phyloP scores from a whole-genome alignment of 805 yeast genomes.

The Vanderwaltozyma polyspora region DNA sequence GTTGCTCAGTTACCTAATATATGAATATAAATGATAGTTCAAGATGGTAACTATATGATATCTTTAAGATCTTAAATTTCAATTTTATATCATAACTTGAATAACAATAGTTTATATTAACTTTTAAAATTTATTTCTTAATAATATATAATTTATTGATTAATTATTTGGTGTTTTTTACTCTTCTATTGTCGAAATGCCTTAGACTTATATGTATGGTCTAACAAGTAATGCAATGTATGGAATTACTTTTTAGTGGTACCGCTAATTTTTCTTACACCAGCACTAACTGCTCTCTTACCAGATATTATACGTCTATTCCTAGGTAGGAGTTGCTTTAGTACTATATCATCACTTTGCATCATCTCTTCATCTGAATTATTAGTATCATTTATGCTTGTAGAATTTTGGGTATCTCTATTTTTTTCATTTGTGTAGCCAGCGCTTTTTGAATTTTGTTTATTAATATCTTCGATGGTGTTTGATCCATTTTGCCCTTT shows the following conservation, averaged over 20 bases:
- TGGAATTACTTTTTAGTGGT: slow-evolving; percentile 15
- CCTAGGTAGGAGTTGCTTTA: slow-evolving; percentile 24
- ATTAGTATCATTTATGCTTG: slow-evolving; percentile 3
- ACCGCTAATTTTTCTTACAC: slow-evolving; percentile 27
- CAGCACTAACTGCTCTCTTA: slow-evolving; percentile 24
- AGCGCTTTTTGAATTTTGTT: slow-evolving; percentile 1
- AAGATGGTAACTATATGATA: too few species aligned
- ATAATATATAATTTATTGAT: neutral
- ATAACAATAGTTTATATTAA: neutral
- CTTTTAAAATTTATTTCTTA: neutral
- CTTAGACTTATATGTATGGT: too few species aligned
- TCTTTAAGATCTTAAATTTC: too few species aligned
- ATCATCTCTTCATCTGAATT: slow-evolving; percentile 22
- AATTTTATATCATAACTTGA: neutral
- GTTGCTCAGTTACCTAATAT: too few species aligned
- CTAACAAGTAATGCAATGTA: too few species aligned
- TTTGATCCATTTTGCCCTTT: slow-evolving; percentile 35
- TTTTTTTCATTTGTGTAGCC: slow-evolving; percentile 6
- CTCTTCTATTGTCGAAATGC: too few species aligned
- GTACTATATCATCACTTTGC: slow-evolving; percentile 12
- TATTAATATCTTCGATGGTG: slow-evolving; percentile 26
- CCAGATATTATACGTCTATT: slow-evolving; percentile 24
- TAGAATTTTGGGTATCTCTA: slow-evolving; percentile 4
- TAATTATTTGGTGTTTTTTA: too few species aligned
- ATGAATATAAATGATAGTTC: too few species aligned